Evolutionary conservation across 345 rosid species (phyloP), one percentile per base, ranked within the genome.

Genomic region (rapeseed (Brassica napus)): DNA sequence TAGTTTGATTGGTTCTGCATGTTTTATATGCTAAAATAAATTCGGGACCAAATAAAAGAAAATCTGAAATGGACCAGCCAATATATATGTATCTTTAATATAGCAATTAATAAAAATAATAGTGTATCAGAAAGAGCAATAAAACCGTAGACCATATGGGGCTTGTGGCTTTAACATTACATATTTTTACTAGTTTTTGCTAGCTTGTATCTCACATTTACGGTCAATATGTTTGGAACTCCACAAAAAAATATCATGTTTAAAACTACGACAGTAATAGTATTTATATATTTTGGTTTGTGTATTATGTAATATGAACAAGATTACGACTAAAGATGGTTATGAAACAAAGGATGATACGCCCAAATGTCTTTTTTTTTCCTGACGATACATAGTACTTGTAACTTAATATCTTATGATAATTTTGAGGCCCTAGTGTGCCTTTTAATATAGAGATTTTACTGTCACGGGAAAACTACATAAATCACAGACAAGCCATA

Each of bases 21-120:
- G 54, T 61, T 76, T 62, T 70, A 52, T 52, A 6, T 44, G 37
- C 60, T 12, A 44, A 2, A 60, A 70, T n/a, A 37, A 54, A 35
- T 11, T 11, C 2, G 71, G 76, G 76, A 71, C 76, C 81, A 52
- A 70, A 64, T 71, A 52, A 71, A 71, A 64, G 66, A 71, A 77
- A 77, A 64, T 34, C 76, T 63, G 47, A 49, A 63, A 71, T 71
- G 81, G 81, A 71, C 71, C 81, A 35, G 55, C 42, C 57, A 77
- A n/a, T 60, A 26, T 47, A 3, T 47, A 30, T 34, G n/a, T 47
- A 61, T 77, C 64, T 77, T 71, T 62, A 35, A 15, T 71, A 34
- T 24, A 9, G 12, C n/a, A 24, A 16, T 35, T 9, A 12, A 47
- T 60, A 44, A 28, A 39, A 44, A 60, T 31, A 31, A 52, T 32